Evolutionary conservation across 805 yeast species (phyloP), one percentile per base, ranked within the genome.

Genomic region (Nakazawaea molendinolei): DNA sequence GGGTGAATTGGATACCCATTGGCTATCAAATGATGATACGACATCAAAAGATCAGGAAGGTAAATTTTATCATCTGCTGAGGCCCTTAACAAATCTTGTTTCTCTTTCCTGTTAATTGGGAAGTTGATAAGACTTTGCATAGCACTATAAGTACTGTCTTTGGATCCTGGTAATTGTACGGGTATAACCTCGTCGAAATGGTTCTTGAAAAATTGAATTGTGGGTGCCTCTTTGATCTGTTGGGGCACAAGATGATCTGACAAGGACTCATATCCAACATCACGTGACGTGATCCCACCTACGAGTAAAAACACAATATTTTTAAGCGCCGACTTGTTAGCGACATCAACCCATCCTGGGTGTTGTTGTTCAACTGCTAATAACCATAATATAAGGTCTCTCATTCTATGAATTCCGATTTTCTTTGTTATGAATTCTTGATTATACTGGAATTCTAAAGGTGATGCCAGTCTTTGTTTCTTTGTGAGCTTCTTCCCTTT

Each of bases 1-100:
- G 71, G 63, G 47, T 81, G 87, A 7, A 81, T 59, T 1, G 94
- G 94, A 48, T 77, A 82, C 5, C 63, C 64, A 43, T 74, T 60
- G 5, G 53, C 61, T 3, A 53, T 27, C 50, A 87, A 44, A 14
- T 74, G 71, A n/a, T 63, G 71, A 2, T 61, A 35, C 2, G 63
- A 54, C 61, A 84, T 44, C 13, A 74, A 45, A 42, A 86, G 59
- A 48, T 81, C 86, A 16, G 62, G 55, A 3, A 80, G 50, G 8
- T 64, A 22, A 43, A 67, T 63, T 52, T 53, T 58, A 47, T 54
- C 40, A 38, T 53, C 34, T 31, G 58, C 53, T 53, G 57, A 60
- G 26, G 55, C 50, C 7, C 53, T 52, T 16, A 55, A 15, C 5
- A 63, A 51, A n/a, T 52, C 53, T 35, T 61, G 61, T 46, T 67